Conservation (phyloP, 768 basidiomycete genomes). For the Steccherinum ochraceum region DNA sequence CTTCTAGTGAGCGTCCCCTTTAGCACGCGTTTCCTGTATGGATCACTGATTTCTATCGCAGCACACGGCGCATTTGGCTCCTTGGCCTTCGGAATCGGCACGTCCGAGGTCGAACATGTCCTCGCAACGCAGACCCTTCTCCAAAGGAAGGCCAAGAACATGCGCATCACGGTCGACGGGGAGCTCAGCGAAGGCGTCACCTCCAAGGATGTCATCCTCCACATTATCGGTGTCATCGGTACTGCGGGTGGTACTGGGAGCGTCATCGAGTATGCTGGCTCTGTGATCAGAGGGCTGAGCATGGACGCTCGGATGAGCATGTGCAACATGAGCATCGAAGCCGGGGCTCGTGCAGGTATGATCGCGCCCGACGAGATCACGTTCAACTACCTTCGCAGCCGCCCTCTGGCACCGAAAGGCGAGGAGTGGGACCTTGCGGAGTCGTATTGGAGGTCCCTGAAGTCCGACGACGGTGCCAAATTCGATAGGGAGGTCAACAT, state of each 20-base stretch:
- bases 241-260: slow-evolving; percentile 61
- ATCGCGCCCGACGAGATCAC: slow-evolving; percentile 60
- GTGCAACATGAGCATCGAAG: slow-evolving; percentile 70
- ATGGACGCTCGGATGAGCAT: slow-evolving; percentile 60
- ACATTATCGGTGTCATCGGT: slow-evolving; percentile 59
- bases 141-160: slow-evolving; percentile 60
- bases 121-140: slow-evolving; percentile 60
- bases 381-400: slow-evolving; percentile 53
- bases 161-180: slow-evolving; percentile 59
- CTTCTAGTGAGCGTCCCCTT: slow-evolving; percentile 40
- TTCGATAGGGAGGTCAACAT: slow-evolving; percentile 56
- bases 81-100: slow-evolving; percentile 62
- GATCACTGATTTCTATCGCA: slow-evolving; percentile 9
- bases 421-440: slow-evolving; percentile 56
- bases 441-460: slow-evolving; percentile 52
- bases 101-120: slow-evolving; percentile 65
- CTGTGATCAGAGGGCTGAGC: slow-evolving; percentile 45
- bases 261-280: slow-evolving; percentile 59
- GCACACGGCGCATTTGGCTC: slow-evolving; percentile 65
- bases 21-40: neutral
- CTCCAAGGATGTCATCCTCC: slow-evolving; percentile 59
- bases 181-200: slow-evolving; percentile 46
- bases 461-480: slow-evolving; percentile 49
- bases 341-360: slow-evolving; percentile 60
- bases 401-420: slow-evolving; percentile 52